Evolutionary conservation across 257 asterid species (phyloP).

Genomic region (Ajuga chamaepitys): DNA sequence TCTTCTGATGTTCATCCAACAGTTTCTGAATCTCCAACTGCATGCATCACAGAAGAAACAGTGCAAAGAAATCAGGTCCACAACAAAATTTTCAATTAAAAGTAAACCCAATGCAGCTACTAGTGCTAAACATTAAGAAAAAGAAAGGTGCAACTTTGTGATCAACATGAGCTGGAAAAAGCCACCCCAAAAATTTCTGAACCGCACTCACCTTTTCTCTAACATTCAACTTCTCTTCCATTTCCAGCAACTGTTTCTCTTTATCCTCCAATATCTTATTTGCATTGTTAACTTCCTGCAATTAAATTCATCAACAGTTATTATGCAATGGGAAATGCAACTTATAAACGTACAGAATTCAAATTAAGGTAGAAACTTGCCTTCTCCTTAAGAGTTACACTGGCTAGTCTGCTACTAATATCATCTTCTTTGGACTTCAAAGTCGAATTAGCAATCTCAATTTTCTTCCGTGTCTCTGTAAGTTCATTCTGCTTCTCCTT

Average conservation of each 20-base stretch:
- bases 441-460: conserved; percentile 47
- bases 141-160: neutral
- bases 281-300: conserved; percentile 71
- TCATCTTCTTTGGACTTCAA: conserved; percentile 80
- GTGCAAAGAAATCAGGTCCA: conserved; percentile 9
- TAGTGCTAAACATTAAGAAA: neutral
- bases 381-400: conserved; percentile 59
- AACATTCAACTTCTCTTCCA: conserved; percentile 58
- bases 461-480: conserved; percentile 59
- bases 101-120: neutral
- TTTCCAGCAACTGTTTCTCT: conserved; percentile 63
- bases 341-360: neutral
- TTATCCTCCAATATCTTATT: conserved; percentile 54
- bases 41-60: conserved; percentile 17
- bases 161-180: neutral
- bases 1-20: conserved; percentile 65
- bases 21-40: conserved; percentile 87
- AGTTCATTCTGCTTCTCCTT: conserved; percentile 68
- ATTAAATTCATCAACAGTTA: conserved; percentile 13
- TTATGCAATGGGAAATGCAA: conserved; percentile 6
- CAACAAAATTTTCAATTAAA: neutral
- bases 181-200: neutral
- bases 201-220: conserved; percentile 66
- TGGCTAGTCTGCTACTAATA: conserved; percentile 48
- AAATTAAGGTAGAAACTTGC: conserved; percentile 29